Conservation (phyloP, 1,284 basidiomycete genomes). For the Marasmius tenuissimus region DNA sequence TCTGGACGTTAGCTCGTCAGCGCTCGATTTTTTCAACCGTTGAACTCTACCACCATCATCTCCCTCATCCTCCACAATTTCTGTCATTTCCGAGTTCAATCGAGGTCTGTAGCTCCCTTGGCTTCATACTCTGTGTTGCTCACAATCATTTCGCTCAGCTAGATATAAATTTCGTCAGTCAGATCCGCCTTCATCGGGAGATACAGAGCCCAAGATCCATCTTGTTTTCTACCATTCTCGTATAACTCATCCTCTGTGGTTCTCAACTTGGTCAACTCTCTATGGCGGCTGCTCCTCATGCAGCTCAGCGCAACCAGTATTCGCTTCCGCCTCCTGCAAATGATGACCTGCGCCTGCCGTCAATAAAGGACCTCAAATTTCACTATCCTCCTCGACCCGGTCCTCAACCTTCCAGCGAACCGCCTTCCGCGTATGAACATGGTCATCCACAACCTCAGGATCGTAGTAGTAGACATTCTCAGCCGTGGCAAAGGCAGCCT, state of each 20-base stretch:
- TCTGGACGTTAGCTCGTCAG: not conserved
- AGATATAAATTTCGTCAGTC: not conserved
- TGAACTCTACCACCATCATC: not conserved
- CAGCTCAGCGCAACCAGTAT: constrained; percentile 36
- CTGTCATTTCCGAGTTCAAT: not conserved
- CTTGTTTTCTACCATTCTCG: constrained; percentile 6
- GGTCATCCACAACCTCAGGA: constrained; percentile 20
- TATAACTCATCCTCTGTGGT: constrained; percentile 32
- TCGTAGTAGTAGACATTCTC: constrained; percentile 22
- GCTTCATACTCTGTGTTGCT: not conserved
- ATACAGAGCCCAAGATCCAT: constrained; percentile 5
- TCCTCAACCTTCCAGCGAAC: constrained; percentile 7
- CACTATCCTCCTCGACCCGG: constrained; percentile 34
- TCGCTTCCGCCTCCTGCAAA: constrained; percentile 35
- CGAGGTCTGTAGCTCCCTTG: not conserved
- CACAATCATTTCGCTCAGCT: not conserved
- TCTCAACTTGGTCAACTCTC: constrained; percentile 31
- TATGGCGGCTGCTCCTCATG: constrained; percentile 44
- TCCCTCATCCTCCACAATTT: not conserved
- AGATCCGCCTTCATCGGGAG: constrained; percentile 15
- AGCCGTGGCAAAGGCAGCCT: constrained; percentile 24
- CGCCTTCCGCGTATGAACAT: constrained; percentile 18
- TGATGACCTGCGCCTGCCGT: constrained; percentile 57
- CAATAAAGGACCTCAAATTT: constrained; percentile 68
- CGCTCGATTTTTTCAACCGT: constrained; percentile 1